Base-by-base conservation (phyloP, 345 rosid genomes). In the Gossypium australe region DNA sequence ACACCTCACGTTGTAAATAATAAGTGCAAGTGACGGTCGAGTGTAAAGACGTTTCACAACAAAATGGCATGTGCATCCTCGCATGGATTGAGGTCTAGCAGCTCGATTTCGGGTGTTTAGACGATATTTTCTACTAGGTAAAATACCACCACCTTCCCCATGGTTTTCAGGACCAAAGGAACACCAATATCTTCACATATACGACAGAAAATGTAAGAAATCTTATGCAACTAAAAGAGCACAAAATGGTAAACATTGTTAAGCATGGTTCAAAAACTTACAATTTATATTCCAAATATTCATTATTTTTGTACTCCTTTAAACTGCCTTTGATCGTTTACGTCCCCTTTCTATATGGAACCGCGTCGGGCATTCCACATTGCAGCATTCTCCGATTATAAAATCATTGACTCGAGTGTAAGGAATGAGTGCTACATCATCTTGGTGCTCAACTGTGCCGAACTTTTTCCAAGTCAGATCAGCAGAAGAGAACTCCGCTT, bases 101-200 rank as follows among this genome's bases (percentile, higher is more conserved):
- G 97, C 94, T 70, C 88, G 85, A 71, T 91, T 95, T 76, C 93
- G 71, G 25, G 97, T 93, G 76, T 95, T 93, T 58, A 91, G 90
- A 71, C 92, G 86, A 76, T 91, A 91, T 64, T 84, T 95, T 80
- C 97, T 83, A 82, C 97, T 93, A 38, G 99, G 99, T 49, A 95
- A 84, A 56, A 89, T 81, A 56, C 82, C 83, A 73, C 99, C 98
- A 74, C 97, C 98, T 88, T 93, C 96, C 18, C 98, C 98, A 74
- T 95, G 93, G 86, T 93, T 93, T 88, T 95, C 97, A 74, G 98
- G 97, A 68, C 99, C 99, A 74, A 93, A 91, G n/a, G 92, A 95
- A 59, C 97, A 95, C 94, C 97, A 93, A 84, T 93, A 93, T 85
- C 99, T 91, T 69, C 63, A 63, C 14, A 66, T 56, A n/a, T 5